phyloP scores from a whole-genome alignment of 768 basidiomycete genomes.

The Xerocomus potaroensis region DNA sequence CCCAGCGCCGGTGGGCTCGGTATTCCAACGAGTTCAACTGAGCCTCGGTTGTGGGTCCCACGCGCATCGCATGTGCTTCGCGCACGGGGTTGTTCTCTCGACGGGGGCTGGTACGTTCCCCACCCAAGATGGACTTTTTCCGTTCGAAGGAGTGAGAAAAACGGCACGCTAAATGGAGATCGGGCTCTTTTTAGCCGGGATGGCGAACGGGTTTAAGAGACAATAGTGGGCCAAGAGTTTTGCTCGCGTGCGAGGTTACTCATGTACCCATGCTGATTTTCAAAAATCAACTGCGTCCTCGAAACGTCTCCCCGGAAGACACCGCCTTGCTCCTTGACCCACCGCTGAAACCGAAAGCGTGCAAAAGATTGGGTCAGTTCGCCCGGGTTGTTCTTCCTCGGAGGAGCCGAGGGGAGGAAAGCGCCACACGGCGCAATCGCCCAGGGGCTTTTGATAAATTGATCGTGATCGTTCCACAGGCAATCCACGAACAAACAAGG shows the following conservation, averaged over 20 bases:
- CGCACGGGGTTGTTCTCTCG: constrained; percentile 20
- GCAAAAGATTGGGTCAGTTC: neutral
- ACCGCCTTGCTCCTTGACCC: neutral
- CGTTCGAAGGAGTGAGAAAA: constrained; percentile 39
- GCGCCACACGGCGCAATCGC: neutral
- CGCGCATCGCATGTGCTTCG: constrained; percentile 43
- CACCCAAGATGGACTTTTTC: constrained; percentile 61
- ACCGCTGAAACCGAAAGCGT: constrained; percentile 2
- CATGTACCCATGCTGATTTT: constrained; percentile 1
- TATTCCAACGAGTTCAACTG: neutral
- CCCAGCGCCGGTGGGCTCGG: constrained; percentile 3
- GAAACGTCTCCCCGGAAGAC: neutral
- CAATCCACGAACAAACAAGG: neutral
- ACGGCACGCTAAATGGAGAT: constrained; percentile 20
- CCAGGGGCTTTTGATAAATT: neutral
- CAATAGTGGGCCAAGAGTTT: constrained; percentile 35
- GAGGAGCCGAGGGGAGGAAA: constrained; percentile 3
- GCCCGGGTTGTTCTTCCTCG: neutral
- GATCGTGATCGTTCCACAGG: no score
- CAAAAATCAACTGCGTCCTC: neutral
- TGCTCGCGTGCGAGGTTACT: constrained; percentile 3
- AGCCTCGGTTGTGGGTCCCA: neutral
- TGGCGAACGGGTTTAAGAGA: constrained; percentile 42
- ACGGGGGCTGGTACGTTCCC: constrained; percentile 64
- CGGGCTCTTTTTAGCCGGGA: constrained; percentile 11